Evolutionary conservation across 1,139 yeast genomes (phyloP).

Genomic region (Zygoascus sp.): DNA sequence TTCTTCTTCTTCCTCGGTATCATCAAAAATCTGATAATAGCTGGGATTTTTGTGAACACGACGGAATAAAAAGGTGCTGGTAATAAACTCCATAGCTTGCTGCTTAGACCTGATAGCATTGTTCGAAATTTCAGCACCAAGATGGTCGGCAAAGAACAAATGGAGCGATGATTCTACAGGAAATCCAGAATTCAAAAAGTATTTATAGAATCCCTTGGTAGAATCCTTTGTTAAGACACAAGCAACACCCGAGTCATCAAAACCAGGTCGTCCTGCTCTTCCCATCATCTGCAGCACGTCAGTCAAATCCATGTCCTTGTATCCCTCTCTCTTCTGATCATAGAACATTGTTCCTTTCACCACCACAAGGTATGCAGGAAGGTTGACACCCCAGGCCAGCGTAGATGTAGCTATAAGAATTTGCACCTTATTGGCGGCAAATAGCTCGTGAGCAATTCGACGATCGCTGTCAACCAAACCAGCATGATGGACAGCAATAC

Average conservation of each 20-base stretch:
- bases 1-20: conserved; percentile 17
- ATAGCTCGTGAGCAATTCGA: conserved; percentile 76
- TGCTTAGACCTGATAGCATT: conserved; percentile 80
- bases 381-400: conserved; percentile 94
- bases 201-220: conserved; percentile 88
- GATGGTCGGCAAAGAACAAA: conserved; percentile 86
- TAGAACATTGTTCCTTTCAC: conserved; percentile 91
- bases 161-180: conserved; percentile 96
- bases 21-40: conserved; percentile 63
- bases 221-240: conserved; percentile 90
- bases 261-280: conserved; percentile 95
- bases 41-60: conserved; percentile 96
- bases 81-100: conserved; percentile 86
- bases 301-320: conserved; percentile 85
- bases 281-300: conserved; percentile 92
- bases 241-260: conserved; percentile 92
- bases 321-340: conserved; percentile 76
- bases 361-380: conserved; percentile 91
- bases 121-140: conserved; percentile 93
- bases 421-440: conserved; percentile 82
- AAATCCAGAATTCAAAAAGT: conserved; percentile 89
- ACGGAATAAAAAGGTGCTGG: conserved; percentile 92
- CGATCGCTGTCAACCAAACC: conserved; percentile 92
- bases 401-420: conserved; percentile 92
- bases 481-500: conserved; percentile 97